Conservation (phyloP, 192 early-diverging fungal genomes). For the Linnemannia hyalina region DNA sequence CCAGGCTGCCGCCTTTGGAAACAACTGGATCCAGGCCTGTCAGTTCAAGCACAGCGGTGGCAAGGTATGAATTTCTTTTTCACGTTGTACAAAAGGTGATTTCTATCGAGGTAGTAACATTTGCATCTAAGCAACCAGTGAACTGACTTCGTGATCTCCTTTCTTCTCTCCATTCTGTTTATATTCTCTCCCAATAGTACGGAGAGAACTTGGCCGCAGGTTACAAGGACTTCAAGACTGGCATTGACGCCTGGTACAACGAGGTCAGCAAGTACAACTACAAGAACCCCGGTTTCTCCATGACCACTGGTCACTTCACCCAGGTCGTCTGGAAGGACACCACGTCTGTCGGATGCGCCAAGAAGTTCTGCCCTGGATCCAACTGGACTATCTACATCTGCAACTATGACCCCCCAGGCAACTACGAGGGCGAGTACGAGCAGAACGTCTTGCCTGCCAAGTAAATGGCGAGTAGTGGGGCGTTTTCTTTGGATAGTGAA, state of each 20-base stretch:
- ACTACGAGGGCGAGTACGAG: slow-evolving; percentile 35
- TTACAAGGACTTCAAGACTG: slow-evolving; percentile 45
- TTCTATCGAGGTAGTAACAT: too few relatives aligned
- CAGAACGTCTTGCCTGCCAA: slow-evolving; percentile 52
- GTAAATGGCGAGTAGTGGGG: not conserved
- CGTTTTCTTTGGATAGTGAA: too few relatives aligned
- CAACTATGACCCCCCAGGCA: slow-evolving; percentile 59
- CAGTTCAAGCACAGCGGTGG: slow-evolving; percentile 58
- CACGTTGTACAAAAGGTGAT: too few relatives aligned
- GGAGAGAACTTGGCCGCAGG: slow-evolving; percentile 66
- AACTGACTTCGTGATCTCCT: not conserved
- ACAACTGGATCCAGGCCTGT: slow-evolving; percentile 57
- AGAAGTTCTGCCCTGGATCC: slow-evolving; percentile 40
- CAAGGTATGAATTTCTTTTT: slow-evolving; percentile 15
- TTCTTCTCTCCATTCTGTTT: not conserved
- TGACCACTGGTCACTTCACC: slow-evolving; percentile 62
- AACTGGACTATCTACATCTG: slow-evolving; percentile 60
- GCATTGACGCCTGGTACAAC: slow-evolving; percentile 60
- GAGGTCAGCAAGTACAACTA: slow-evolving; percentile 61
- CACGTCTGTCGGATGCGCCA: slow-evolving; percentile 51
- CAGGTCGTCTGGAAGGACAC: slow-evolving; percentile 59
- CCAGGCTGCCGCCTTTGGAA: slow-evolving; percentile 49
- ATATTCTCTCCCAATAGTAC: slow-evolving; percentile 21
- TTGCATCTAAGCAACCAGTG: not conserved
- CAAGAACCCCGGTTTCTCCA: slow-evolving; percentile 54